phyloP scores from a whole-genome alignment of 768 basidiomycete genomes.

The Termitomyces sp. region DNA sequence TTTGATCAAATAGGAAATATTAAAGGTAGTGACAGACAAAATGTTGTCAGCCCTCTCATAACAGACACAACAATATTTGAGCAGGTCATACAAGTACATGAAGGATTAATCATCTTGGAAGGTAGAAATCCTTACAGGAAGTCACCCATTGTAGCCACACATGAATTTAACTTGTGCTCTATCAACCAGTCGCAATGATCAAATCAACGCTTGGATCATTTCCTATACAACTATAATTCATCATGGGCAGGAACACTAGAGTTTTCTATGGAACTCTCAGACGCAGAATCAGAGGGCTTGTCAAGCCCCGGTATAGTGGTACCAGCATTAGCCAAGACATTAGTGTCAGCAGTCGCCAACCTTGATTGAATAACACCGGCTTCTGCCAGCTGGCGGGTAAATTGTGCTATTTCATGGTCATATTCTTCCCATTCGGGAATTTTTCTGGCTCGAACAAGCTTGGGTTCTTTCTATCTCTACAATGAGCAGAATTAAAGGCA shows the following conservation, averaged over 20 bases:
- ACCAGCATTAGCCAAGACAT: slow-evolving; percentile 53
- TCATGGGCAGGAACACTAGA: slow-evolving; percentile 2
- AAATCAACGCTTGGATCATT: background rate
- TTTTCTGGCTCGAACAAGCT: slow-evolving; percentile 84
- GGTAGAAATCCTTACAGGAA: too few species aligned
- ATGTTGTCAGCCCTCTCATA: too few species aligned
- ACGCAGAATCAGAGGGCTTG: background rate
- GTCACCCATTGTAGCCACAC: too few species aligned
- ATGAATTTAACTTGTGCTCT: too few species aligned
- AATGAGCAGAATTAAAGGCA: background rate
- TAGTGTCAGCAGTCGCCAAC: slow-evolving; percentile 62
- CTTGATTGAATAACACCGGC: slow-evolving; percentile 65
- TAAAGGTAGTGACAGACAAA: too few species aligned
- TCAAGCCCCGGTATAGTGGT: background rate
- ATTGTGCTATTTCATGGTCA: slow-evolving; percentile 82
- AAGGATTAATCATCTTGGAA: too few species aligned
- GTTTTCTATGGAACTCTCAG: background rate
- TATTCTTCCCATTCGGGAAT: slow-evolving; percentile 99
- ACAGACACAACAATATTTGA: too few species aligned
- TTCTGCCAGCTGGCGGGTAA: slow-evolving; percentile 67
- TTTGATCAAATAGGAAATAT: too few species aligned
- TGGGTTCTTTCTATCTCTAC: slow-evolving; percentile 84
- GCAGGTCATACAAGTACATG: too few species aligned
- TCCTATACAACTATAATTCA: slow-evolving; percentile 2
- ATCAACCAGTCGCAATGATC: background rate